Base-by-base conservation (phyloP, 345 rosid genomes). In the Theobroma cacao region DNA sequence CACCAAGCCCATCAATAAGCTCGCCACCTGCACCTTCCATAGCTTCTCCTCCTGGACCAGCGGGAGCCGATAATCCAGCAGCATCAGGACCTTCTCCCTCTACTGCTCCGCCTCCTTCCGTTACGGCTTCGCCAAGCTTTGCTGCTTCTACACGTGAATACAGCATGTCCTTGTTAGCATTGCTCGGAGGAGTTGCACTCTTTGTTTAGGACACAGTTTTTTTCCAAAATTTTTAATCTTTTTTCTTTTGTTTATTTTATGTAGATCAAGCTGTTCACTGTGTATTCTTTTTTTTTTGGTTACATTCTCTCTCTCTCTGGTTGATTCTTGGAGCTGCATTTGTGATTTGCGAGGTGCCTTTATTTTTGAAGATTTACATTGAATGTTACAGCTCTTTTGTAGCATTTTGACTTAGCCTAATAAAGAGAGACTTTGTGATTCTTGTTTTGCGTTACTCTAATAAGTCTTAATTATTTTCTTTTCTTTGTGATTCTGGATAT, bases 111-210 rank as follows among this genome's bases (percentile, higher is more conserved):
- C 5, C 66, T 4, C 52, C 84, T 4, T 43, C 84, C 1, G 13
- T 0, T 13, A 2, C 13, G 30, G 0, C 81, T 4, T 13, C 66
- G 0, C 81, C 90, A 0, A 47, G 11, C 15, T 70, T 78, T 1
- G 89, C 83, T 75, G 85, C 84, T 47, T 75, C 65, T 60, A 80
- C 71, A 66, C 79, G 12, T 34, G 81, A 64, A 76, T 82, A 79
- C 28, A 77, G 81, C 80, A 64, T 78, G 81, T 76, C 62, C 22
- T 65, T 80, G 62, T 34, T 80, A 33, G 84, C 81, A 34, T 69
- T 84, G 55, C 48, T 84, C 28, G 89, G 81, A 78, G 91, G 81
- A 72, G 76, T 71, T 22, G 80, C 86, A 47, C 34, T 85, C 75
- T 78, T 88, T 80, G 85, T 76, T 61, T 88, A 86, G 71, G 52